phyloP scores from a whole-genome alignment of 768 basidiomycete species.

The Mycena chlorophos region DNA sequence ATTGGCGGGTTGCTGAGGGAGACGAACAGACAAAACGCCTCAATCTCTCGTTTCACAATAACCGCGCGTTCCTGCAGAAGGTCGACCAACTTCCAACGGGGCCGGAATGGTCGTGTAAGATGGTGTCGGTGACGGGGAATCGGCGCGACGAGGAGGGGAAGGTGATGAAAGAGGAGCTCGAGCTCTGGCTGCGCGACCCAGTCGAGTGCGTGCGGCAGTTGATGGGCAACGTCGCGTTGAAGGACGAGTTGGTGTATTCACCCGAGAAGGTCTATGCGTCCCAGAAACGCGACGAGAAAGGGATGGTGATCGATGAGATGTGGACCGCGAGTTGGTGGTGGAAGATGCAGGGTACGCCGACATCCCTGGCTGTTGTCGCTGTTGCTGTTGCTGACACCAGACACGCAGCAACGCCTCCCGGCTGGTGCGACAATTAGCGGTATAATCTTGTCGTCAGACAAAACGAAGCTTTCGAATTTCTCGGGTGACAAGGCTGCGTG shows the following conservation, averaged over 20 bases:
- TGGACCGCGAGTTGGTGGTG: conserved; percentile 36
- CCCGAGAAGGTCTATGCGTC: no score
- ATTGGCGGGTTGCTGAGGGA: not conserved
- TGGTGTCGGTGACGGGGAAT: no score
- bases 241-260: no score
- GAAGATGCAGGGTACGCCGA: conserved; percentile 30
- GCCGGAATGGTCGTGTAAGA: no score
- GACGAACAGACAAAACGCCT: not conserved
- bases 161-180: conserved; percentile 3
- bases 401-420: not conserved
- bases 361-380: conserved; percentile 9
- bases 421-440: conserved; percentile 22
- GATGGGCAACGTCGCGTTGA: conserved; percentile 1
- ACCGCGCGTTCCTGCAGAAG: no score
- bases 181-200: conserved; percentile 12
- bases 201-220: conserved; percentile 26
- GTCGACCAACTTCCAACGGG: no score
- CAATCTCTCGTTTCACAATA: not conserved
- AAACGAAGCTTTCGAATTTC: conserved; percentile 25
- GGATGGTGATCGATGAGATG: no score
- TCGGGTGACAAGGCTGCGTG: conserved; percentile 24
- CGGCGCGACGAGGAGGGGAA: no score
- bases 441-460: conserved; percentile 35
- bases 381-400: not conserved
- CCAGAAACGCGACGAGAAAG: no score